Base-by-base conservation (phyloP, 345 rosid genomes). In the Eucalyptus viminalis region DNA sequence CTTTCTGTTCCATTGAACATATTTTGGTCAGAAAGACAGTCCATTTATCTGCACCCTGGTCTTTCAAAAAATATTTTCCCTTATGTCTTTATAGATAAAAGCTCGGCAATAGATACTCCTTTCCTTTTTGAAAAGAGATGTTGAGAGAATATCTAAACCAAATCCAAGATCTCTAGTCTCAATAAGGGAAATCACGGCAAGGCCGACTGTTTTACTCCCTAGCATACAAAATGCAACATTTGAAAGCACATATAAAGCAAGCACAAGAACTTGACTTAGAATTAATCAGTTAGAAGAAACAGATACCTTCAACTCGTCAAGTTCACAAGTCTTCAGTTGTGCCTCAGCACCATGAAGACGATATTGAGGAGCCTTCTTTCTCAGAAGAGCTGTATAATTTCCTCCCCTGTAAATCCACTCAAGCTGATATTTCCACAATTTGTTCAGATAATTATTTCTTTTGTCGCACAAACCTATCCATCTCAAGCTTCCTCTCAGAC, bases 351-450 rank as follows among this genome's bases (percentile, higher is more conserved):
- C 99, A 92, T 95, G 98, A 93, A 98, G 98, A 91, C 95, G 97
- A 92, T 98, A 97, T 91, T 94, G 95, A 91, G 96, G 95, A 91
- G 91, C 92, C 89, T 96, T 96, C 90, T 95, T 97, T 40, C 93
- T 97, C 99, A 81, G 95, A 85, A 24, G 91, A 97, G 95, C 92
- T 95, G 95, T 50, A 91, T 47, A 54, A 95, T 92, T 94, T 95
- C 96, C 89, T 98, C 99, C 90, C 95, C 92, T 94, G 49, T 97
- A 98, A 87, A 96, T 91, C 99, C 99, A 98, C 89, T 98, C 99
- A 65, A 98, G 98, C 91, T 98, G 99, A 93, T 89, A 92, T 93
- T 90, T 98, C 99, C 86, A 95, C 97, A 80, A 95, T 92, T 91
- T 98, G 97, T 91, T 97, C 98, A 76, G 93, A 92, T 90, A 92